Conservation (phyloP, 352 stramenopile genomes). For the Nothophytophthora sp. region DNA sequence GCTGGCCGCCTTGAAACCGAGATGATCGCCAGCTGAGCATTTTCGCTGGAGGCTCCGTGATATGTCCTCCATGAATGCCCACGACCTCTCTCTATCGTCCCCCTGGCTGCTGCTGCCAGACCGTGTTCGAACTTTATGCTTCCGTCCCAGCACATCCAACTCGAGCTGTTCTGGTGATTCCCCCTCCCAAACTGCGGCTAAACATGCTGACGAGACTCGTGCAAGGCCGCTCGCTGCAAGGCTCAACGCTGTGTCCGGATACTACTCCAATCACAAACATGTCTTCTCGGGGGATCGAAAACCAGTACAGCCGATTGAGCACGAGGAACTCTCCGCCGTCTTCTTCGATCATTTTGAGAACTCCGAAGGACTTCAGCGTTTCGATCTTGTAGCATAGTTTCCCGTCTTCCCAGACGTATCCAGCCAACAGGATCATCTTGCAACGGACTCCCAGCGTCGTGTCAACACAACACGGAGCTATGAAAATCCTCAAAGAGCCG, state of each 20-base stretch:
- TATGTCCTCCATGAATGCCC: too few relatives aligned
- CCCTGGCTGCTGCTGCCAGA: too few relatives aligned
- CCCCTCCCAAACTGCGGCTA: not conserved
- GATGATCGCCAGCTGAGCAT: too few relatives aligned
- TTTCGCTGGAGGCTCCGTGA: too few relatives aligned
- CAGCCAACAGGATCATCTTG: not conserved
- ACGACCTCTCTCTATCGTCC: too few relatives aligned
- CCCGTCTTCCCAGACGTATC: not conserved
- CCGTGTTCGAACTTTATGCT: too few relatives aligned
- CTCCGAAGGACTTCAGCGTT: slow-evolving; percentile 3
- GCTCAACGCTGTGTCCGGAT: not conserved
- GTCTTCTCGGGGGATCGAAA: not conserved
- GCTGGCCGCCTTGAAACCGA: too few relatives aligned
- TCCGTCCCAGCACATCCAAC: too few relatives aligned
- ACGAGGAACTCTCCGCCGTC: slow-evolving; percentile 2
- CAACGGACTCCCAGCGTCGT: not conserved
- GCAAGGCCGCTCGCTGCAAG: not conserved
- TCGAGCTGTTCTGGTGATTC: too few relatives aligned
- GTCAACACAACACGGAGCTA: not conserved
- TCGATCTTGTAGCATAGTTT: not conserved
- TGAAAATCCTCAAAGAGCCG: not conserved
- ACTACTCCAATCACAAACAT: not conserved
- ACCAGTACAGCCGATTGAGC: not conserved
- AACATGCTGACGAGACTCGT: not conserved
- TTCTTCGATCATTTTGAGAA: not conserved